Conservation (phyloP, 768 basidiomycete genomes). For the Phylloporus rhodoxanthus region DNA sequence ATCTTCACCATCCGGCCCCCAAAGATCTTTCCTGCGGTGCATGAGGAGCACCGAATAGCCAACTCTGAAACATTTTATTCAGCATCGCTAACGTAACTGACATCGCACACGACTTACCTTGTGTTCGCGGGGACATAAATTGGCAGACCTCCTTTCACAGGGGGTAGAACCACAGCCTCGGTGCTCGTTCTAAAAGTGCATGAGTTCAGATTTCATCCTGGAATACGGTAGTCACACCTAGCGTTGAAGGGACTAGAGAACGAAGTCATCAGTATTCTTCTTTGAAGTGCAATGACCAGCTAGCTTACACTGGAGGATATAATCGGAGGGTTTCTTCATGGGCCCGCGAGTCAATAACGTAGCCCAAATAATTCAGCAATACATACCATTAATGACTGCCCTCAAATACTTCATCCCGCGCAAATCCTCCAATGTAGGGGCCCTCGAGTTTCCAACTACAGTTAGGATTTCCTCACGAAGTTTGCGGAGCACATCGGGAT, state of each 20-base stretch:
- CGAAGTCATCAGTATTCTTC: background rate
- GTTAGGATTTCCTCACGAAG: constrained; percentile 29
- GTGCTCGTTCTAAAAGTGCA: constrained; percentile 18
- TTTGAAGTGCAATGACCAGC: background rate
- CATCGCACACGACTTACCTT: constrained; percentile 11
- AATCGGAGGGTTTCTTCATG: constrained; percentile 27
- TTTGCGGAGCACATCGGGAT: constrained; percentile 24
- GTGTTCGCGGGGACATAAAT: constrained; percentile 32
- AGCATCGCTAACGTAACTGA: background rate
- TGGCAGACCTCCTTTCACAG: constrained; percentile 20
- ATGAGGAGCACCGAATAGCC: constrained; percentile 47
- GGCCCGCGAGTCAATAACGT: background rate
- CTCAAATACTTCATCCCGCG: constrained; percentile 36
- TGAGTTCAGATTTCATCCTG: background rate
- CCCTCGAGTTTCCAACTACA: constrained; percentile 22
- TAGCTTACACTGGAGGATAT: constrained; percentile 28
- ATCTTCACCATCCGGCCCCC: constrained; percentile 48
- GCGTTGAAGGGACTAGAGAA: constrained; percentile 23
- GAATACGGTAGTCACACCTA: constrained; percentile 6
- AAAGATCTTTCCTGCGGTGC: constrained; percentile 42
- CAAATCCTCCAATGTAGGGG: constrained; percentile 31
- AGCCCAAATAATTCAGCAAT: background rate
- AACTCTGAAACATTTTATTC: constrained; percentile 22
- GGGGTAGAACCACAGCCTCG: constrained; percentile 20
- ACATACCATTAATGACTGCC: constrained; percentile 35